A percentile compares a stretch with the other conserved stretches of the same genome.
Conservation (phyloP, 2,329 filamentous ascomycete species). For the Venturia oleaginea region DNA sequence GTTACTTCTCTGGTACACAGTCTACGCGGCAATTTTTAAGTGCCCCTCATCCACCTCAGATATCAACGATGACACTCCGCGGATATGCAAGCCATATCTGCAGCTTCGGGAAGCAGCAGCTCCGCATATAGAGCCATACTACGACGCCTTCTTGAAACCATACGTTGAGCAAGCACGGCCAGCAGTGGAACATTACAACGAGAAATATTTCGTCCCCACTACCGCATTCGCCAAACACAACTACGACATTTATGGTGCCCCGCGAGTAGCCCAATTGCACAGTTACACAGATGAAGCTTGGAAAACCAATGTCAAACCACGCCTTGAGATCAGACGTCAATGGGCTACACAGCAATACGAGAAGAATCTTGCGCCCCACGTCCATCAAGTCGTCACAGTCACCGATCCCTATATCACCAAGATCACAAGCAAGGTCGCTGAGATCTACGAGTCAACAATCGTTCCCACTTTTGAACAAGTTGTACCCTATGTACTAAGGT, state of each 20-base stretch:
- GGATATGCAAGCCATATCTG: slow-evolving; percentile 73
- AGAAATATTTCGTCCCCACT: slow-evolving; percentile 58
- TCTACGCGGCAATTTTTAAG: slow-evolving; percentile 70
- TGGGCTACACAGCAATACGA: slow-evolving; percentile 60
- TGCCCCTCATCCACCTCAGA: slow-evolving; percentile 65
- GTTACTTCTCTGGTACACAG: slow-evolving; percentile 74
- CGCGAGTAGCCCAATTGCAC: slow-evolving; percentile 58
- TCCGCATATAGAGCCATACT: slow-evolving; percentile 78
- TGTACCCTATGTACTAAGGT: slow-evolving; percentile 62
- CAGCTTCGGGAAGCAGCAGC: slow-evolving; percentile 55
- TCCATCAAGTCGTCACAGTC: slow-evolving; percentile 50
- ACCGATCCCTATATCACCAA: slow-evolving; percentile 66
- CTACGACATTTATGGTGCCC: slow-evolving; percentile 64
- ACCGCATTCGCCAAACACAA: slow-evolving; percentile 52
- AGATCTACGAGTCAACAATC: slow-evolving; percentile 63
- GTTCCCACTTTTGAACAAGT: slow-evolving; percentile 67
- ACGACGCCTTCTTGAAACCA: slow-evolving; percentile 71
- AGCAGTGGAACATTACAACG: slow-evolving; percentile 53
- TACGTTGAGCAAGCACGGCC: slow-evolving; percentile 71
- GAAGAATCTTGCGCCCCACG: slow-evolving; percentile 61
- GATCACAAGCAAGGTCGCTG: slow-evolving; percentile 51
- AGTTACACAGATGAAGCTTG: slow-evolving; percentile 63
- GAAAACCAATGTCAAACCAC: slow-evolving; percentile 68
- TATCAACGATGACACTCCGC: slow-evolving; percentile 61
- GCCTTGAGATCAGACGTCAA: slow-evolving; percentile 55